phyloP scores from a whole-genome alignment of 2,329 filamentous ascomycete species.

The Claviceps sp. region DNA sequence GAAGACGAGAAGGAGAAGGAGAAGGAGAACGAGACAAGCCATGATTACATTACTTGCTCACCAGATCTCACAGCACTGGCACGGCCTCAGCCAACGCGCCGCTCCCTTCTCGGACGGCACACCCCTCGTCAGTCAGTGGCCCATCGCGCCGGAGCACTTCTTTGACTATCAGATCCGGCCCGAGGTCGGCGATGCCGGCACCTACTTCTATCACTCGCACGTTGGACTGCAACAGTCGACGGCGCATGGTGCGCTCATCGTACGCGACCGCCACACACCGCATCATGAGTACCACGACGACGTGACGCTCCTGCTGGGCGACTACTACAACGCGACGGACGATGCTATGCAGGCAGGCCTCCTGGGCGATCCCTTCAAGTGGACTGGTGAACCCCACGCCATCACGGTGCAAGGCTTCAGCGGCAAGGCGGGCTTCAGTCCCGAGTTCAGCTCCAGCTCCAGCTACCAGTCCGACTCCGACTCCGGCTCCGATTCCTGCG shows the following conservation, averaged over 20 bases:
- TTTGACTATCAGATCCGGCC: conserved; percentile 55
- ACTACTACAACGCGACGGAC: conserved; percentile 3
- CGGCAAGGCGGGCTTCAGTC: background rate
- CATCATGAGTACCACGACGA: conserved; percentile 1
- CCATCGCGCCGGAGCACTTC: conserved; percentile 45
- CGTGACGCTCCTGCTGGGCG: background rate
- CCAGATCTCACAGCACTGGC: conserved; percentile 42
- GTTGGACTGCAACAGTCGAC: conserved; percentile 42
- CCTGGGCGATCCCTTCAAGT: background rate
- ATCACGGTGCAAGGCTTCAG: conserved; percentile 2
- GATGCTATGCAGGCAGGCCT: background rate
- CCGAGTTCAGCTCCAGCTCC: background rate
- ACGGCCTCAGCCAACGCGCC: conserved; percentile 44
- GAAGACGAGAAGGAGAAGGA: background rate
- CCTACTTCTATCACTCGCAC: conserved; percentile 58
- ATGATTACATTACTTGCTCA: no score
- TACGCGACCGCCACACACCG: background rate
- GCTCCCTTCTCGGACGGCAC: conserved; percentile 53
- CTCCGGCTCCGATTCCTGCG: background rate
- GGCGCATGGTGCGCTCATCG: conserved; percentile 2
- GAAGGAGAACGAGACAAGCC: background rate
- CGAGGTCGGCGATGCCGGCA: conserved; percentile 38
- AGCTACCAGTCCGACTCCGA: background rate
- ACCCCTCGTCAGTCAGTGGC: conserved; percentile 49
- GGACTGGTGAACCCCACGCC: conserved; percentile 2